Evolutionary conservation across 805 yeast species (phyloP).

Genomic region (Candida arabinofermentans): DNA sequence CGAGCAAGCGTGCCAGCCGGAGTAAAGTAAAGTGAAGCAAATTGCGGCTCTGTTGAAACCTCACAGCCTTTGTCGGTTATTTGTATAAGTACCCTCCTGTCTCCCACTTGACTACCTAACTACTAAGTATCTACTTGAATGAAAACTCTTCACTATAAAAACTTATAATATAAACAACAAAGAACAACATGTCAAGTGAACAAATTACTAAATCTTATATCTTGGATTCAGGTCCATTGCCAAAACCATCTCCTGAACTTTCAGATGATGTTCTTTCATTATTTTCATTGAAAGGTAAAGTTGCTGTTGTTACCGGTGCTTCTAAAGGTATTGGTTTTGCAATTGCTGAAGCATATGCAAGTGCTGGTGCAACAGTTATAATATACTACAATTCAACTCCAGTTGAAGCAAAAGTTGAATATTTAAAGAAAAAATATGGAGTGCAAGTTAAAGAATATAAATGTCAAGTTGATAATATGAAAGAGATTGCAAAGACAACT

Average conservation of each 20-base stretch:
- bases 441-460: constrained; percentile 62
- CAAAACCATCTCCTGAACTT: constrained; percentile 50
- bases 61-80: too few species aligned
- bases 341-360: constrained; percentile 77
- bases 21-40: too few species aligned
- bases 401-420: constrained; percentile 59
- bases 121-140: too few species aligned
- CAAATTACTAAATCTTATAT: constrained; percentile 6
- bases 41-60: too few species aligned
- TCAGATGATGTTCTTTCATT: constrained; percentile 54
- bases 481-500: constrained; percentile 46
- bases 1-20: too few species aligned
- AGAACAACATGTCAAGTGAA: neutral
- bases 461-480: constrained; percentile 49
- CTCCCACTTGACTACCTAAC: too few species aligned
- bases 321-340: constrained; percentile 83
- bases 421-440: constrained; percentile 51
- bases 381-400: constrained; percentile 62
- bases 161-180: neutral
- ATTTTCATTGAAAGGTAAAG: constrained; percentile 77
- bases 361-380: constrained; percentile 84
- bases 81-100: too few species aligned
- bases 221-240: constrained; percentile 36
- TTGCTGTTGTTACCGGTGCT: constrained; percentile 80
- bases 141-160: too few species aligned